Conservation (phyloP, 2,329 filamentous ascomycete species). For the Byssoonygena ceratinophila region DNA sequence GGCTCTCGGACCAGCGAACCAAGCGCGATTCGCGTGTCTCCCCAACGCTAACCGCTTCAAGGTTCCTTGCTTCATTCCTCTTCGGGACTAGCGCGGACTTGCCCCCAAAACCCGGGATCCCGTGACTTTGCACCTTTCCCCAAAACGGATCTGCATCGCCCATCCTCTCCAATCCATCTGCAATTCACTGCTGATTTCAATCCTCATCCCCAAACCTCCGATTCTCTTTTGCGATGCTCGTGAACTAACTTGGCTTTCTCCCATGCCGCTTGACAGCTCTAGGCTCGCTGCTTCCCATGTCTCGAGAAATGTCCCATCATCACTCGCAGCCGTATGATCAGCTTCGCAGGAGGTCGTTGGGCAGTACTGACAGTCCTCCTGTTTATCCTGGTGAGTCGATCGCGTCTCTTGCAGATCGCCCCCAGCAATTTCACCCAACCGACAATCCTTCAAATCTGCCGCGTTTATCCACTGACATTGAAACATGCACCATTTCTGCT, state of each 20-base stretch:
- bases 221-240: constrained; percentile 18
- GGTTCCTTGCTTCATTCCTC: constrained; percentile 19
- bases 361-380: constrained; percentile 29
- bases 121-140: constrained; percentile 17
- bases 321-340: constrained; percentile 26
- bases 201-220: constrained; percentile 14
- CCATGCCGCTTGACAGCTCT: constrained; percentile 10
- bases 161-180: too few relatives aligned
- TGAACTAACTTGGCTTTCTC: constrained; percentile 6
- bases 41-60: constrained; percentile 25
- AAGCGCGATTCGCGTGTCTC: not conserved
- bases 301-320: constrained; percentile 31
- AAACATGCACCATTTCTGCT: not conserved
- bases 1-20: not conserved
- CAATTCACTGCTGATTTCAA: too few relatives aligned
- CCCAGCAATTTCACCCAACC: not conserved
- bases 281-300: constrained; percentile 10
- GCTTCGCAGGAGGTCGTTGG: constrained; percentile 28
- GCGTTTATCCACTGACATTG: not conserved
- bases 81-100: constrained; percentile 23
- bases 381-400: constrained; percentile 30
- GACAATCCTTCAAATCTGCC: not conserved
- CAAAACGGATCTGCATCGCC: constrained; percentile 3
- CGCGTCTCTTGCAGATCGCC: constrained; percentile 8
- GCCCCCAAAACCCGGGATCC: constrained; percentile 11